phyloP scores from a whole-genome alignment of 441 rosid species.

The Jatropha podagrica region DNA sequence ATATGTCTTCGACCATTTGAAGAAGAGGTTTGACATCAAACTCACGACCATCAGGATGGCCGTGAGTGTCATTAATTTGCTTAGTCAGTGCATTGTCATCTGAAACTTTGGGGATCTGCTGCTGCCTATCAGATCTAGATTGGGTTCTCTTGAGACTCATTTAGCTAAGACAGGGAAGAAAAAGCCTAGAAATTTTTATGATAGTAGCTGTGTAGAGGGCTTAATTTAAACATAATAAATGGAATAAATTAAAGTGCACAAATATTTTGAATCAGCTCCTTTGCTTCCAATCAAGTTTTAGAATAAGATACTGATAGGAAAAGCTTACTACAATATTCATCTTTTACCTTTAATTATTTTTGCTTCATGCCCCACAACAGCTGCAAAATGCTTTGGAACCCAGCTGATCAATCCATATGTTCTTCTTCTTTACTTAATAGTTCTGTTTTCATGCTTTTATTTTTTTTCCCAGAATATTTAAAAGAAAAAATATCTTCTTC shows the following conservation, averaged over 20 bases:
- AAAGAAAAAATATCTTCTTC: no score
- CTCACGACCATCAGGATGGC: slow-evolving; percentile 46
- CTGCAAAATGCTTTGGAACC: no score
- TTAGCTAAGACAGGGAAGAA: not conserved
- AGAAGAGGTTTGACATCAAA: slow-evolving; percentile 43
- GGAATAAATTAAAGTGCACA: slow-evolving; percentile 17
- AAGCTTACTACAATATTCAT: no score
- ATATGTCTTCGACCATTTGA: slow-evolving; percentile 45
- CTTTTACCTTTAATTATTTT: no score
- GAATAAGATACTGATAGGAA: not conserved
- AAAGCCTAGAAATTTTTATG: slow-evolving; percentile 14
- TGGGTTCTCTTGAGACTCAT: slow-evolving; percentile 7
- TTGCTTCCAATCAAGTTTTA: slow-evolving; percentile 56
- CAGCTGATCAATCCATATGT: no score
- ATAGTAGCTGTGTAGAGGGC: slow-evolving; percentile 15
- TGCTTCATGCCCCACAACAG: no score
- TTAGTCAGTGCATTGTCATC: slow-evolving; percentile 52
- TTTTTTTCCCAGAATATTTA: no score
- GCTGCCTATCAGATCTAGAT: slow-evolving; percentile 15
- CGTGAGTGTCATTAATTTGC: slow-evolving; percentile 48
- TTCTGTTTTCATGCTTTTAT: no score
- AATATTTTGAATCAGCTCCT: slow-evolving; percentile 43
- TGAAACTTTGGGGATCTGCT: slow-evolving; percentile 35
- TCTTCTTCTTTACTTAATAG: no score
- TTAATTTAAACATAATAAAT: slow-evolving; percentile 30